phyloP scores from a whole-genome alignment of 2,329 filamentous ascomycete species.

The Aspergillus sp. region DNA sequence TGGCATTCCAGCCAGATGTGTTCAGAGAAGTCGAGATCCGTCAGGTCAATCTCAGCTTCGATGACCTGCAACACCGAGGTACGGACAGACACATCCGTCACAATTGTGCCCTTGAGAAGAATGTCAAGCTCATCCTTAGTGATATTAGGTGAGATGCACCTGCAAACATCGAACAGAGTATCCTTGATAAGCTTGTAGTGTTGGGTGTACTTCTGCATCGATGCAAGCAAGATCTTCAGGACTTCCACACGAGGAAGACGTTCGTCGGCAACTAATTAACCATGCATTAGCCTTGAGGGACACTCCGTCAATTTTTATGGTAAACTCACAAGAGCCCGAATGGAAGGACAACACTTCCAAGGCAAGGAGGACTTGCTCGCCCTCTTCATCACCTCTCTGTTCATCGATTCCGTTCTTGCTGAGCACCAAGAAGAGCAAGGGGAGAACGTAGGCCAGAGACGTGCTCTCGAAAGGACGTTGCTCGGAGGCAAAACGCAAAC shows the following conservation, averaged over 20 bases:
- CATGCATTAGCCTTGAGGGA: neutral
- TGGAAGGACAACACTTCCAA: constrained; percentile 89
- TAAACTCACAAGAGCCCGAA: constrained; percentile 67
- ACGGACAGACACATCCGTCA: constrained; percentile 76
- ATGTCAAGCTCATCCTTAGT: constrained; percentile 69
- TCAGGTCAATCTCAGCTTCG: constrained; percentile 87
- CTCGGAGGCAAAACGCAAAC: constrained; percentile 84
- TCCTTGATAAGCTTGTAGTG: constrained; percentile 97
- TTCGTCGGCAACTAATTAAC: constrained; percentile 59
- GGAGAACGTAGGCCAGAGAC: constrained; percentile 83
- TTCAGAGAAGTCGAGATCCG: constrained; percentile 79
- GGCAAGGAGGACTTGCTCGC: constrained; percentile 86
- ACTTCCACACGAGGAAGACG: constrained; percentile 76
- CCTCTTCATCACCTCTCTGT: constrained; percentile 69
- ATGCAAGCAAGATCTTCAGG: constrained; percentile 69
- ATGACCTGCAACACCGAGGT: constrained; percentile 86
- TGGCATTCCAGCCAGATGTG: constrained; percentile 94
- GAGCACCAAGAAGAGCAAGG: constrained; percentile 77
- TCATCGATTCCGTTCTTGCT: constrained; percentile 73
- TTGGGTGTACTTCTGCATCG: constrained; percentile 86
- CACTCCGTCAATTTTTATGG: neutral
- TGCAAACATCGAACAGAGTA: constrained; percentile 81
- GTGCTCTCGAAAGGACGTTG: constrained; percentile 91
- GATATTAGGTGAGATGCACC: constrained; percentile 82
- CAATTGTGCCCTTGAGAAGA: constrained; percentile 76